Evolutionary conservation across 2,329 filamentous ascomycete species (phyloP).

Genomic region (Colletotrichum sp.): DNA sequence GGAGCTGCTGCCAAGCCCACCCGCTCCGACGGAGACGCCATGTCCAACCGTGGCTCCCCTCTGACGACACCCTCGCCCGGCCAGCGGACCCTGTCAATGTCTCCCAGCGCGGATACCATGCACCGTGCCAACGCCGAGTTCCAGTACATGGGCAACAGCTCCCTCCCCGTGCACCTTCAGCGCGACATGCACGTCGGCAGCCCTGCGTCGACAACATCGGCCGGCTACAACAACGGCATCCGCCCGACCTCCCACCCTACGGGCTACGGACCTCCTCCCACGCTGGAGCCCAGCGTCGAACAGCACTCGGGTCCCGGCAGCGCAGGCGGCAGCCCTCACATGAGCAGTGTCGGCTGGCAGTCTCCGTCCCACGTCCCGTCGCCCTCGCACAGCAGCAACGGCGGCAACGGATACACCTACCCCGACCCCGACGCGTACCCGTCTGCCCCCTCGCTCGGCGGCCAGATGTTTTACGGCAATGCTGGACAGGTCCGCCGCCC

Average conservation of each 20-base stretch:
- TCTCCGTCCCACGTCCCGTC: conserved; percentile 79
- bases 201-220: conserved; percentile 70
- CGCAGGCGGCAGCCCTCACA: conserved; percentile 84
- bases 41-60: conserved; percentile 75
- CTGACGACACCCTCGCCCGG: conserved; percentile 82
- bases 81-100: conserved; percentile 81
- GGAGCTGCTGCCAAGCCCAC: conserved; percentile 45
- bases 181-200: conserved; percentile 74
- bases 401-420: conserved; percentile 73
- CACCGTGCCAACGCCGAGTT: conserved; percentile 70
- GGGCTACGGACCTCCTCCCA: conserved; percentile 81
- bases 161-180: conserved; percentile 83
- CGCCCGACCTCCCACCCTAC: conserved; percentile 86
- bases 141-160: conserved; percentile 77
- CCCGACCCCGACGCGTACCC: conserved; percentile 80
- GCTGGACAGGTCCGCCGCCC: conserved; percentile 70
- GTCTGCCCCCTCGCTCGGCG: conserved; percentile 59
- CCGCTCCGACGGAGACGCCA: conserved; percentile 73
- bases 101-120: conserved; percentile 73
- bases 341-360: conserved; percentile 82
- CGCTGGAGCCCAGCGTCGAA: conserved; percentile 84
- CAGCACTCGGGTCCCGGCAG: conserved; percentile 72
- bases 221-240: conserved; percentile 60
- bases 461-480: conserved; percentile 76
- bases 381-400: conserved; percentile 65